These are phyloP conservation scores for Skeletonema costatum DNA, from an alignment of 108 stramenopile species.

Conservation along the genomic window DNA sequence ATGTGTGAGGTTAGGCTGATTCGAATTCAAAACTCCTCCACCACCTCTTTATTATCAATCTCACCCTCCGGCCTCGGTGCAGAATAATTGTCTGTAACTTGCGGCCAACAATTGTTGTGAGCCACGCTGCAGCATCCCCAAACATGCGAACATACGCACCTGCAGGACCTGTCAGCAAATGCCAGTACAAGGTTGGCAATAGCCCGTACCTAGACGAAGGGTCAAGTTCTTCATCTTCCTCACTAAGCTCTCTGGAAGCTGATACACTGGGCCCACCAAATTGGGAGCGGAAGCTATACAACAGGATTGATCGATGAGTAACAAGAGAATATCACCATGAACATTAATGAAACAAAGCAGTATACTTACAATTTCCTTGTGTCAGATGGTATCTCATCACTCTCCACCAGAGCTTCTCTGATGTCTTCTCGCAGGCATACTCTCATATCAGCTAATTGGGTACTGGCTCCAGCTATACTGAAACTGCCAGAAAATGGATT, in stretches of 20 bases:
- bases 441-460: slow-evolving; percentile 32
- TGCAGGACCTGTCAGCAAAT: slow-evolving; percentile 24
- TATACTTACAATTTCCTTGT: background rate
- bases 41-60: background rate
- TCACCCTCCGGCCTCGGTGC: background rate
- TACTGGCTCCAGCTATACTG: slow-evolving; percentile 23
- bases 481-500: slow-evolving; percentile 42
- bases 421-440: slow-evolving; percentile 1
- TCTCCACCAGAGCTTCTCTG: slow-evolving; percentile 14
- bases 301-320: background rate
- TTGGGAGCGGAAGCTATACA: background rate
- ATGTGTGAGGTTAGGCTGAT: too few relatives aligned
- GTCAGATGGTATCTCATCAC: slow-evolving; percentile 23
- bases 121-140: slow-evolving; percentile 30
- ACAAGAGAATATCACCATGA: background rate
- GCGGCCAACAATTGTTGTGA: slow-evolving; percentile 7
- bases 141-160: slow-evolving; percentile 17
- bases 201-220: background rate
- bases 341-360: background rate
- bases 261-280: background rate
- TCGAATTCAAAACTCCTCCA: too few relatives aligned
- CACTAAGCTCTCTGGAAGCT: background rate
- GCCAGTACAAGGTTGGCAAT: slow-evolving; percentile 36
- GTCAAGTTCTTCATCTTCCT: background rate
- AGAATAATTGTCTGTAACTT: background rate